phyloP scores from a whole-genome alignment of 129 eudicot genomes.

The Flaveria robusta region DNA sequence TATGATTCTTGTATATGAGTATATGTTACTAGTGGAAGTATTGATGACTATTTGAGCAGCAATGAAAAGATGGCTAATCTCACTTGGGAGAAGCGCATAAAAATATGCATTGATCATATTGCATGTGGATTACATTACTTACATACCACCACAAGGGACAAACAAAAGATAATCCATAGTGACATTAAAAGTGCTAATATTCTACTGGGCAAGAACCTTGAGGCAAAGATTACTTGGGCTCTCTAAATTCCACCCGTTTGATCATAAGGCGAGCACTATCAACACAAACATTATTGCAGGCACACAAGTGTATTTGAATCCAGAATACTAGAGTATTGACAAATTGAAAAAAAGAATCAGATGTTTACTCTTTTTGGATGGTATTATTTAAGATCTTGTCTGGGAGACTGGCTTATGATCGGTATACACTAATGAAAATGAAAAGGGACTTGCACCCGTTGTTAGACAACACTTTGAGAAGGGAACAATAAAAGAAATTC shows the following conservation, averaged over 20 bases:
- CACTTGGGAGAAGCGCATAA: not conserved
- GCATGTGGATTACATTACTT: constrained; percentile 5
- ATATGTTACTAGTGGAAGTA: not conserved
- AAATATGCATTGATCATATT: constrained; percentile 10
- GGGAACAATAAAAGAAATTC: not conserved
- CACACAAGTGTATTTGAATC: not conserved
- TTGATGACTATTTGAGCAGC: not conserved
- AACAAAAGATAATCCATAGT: constrained; percentile 8
- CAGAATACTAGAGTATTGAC: not conserved
- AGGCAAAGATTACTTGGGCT: not conserved
- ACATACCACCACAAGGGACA: not conserved
- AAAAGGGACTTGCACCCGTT: not conserved
- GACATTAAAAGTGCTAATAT: constrained; percentile 11
- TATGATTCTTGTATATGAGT: constrained; percentile 16
- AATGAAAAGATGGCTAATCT: not conserved
- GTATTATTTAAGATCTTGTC: constrained; percentile 2
- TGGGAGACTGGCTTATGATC: not conserved
- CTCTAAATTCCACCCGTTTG: not conserved
- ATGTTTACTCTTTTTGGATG: not conserved
- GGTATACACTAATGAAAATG: not conserved
- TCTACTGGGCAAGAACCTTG: not conserved
- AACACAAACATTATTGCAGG: not conserved
- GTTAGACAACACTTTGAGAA: not conserved
- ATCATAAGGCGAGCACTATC: not conserved
- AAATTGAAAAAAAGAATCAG: not conserved